Base-by-base conservation (phyloP, 1,284 basidiomycete species). In the Schizophyllum amplum region DNA sequence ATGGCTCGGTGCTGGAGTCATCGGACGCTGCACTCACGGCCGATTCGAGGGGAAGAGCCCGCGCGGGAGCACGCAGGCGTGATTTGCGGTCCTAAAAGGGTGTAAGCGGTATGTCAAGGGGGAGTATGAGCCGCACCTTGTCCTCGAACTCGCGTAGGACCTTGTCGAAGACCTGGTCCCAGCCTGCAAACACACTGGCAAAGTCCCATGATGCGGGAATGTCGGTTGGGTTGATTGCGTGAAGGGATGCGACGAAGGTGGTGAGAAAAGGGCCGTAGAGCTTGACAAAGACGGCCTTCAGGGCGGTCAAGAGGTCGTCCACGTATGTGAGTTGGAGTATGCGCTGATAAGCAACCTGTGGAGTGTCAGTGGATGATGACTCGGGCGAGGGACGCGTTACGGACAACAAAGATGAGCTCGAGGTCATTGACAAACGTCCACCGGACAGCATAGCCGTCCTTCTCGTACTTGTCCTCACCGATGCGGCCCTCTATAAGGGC, bases 311-410 rank as follows among this genome's bases (percentile, higher is more conserved):
- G 5, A 99, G 84, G 51, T 94, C 87, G 0, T 96, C 92, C 57
- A 98, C 88, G 69, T 99, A 99, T 7, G 92, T 87, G 23, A 99
- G 80, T 62, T 97, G 95, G 15, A 99, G 79, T 60, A 99, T 94
- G 51, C 96, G 90, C 67, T 98, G 96, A 74, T 98, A 98, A 53
- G 95, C 93, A 55, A 96, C 92, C 92, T 95, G 64, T n/a, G 46
- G 47, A 25, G 6, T 15, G 11, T 27, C 49, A 51, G n/a, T 15
- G 54, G 47, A n/a, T n/a, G 22, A 27, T 49, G 24, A 20, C n/a
- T 24, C 24, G 9, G 51, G n/a, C 15, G 51, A 21, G 33, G 51
- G 2, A 20, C 47, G 25, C 27, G 11, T 20, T 23, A 77, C 88
- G 63, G 64, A 94, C 93, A 65, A 96, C 94, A 67, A 98, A 97